Conservation (phyloP, 805 yeast genomes). For the Nakazawaea laoshanensis region DNA sequence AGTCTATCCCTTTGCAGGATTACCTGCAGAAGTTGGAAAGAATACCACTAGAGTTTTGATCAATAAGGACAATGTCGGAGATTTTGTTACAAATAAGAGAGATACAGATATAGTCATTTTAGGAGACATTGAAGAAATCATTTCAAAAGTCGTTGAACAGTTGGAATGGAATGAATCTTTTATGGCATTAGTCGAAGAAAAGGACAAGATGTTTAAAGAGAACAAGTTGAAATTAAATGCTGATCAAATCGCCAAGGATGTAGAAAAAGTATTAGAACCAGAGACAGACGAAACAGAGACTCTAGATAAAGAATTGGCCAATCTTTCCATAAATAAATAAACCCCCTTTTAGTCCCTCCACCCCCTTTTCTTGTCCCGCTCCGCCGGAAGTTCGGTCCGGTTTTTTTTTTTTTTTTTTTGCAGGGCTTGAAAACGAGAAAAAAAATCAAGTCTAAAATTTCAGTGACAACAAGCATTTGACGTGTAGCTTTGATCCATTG, state of each 20-base stretch:
- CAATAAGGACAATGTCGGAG: slow-evolving; percentile 75
- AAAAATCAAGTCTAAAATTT: background rate
- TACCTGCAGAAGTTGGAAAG: slow-evolving; percentile 57
- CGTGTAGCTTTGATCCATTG: background rate
- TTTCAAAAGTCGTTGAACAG: slow-evolving; percentile 37
- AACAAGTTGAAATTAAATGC: slow-evolving; percentile 10
- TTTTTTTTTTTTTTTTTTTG: slow-evolving; percentile 1
- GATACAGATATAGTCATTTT: slow-evolving; percentile 51
- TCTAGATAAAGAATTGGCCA: slow-evolving; percentile 10
- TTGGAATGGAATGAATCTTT: slow-evolving; percentile 63
- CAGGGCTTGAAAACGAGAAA: too few species aligned
- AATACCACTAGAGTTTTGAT: slow-evolving; percentile 52
- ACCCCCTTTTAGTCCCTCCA: background rate
- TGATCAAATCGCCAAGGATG: slow-evolving; percentile 10
- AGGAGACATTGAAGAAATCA: slow-evolving; percentile 62
- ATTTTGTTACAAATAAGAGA: slow-evolving; percentile 45
- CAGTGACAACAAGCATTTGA: too few species aligned
- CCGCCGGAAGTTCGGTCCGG: too few species aligned
- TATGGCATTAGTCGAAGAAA: slow-evolving; percentile 26
- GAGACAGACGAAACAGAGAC: slow-evolving; percentile 17
- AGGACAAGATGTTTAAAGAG: slow-evolving; percentile 13
- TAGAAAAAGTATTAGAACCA: slow-evolving; percentile 12
- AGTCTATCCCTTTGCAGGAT: slow-evolving; percentile 83
- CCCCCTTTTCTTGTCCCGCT: too few species aligned
- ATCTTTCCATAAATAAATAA: too few species aligned